phyloP scores from a whole-genome alignment of 176 grass and related monocot genomes.

The bread wheat (Triticum aestivum) region IWGSC_CS_RefSeq_v2.1 NC_057805.1:394797245-394797744 shows the following conservation, averaged over 20 bases:
- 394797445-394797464: neutral
- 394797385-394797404: neutral
- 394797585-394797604: too few species aligned
- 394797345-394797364: neutral
- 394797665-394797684: neutral
- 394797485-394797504: neutral
- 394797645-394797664: neutral
- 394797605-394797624: neutral
- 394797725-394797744: neutral
- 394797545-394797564: too few species aligned
- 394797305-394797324: conserved; percentile 43
- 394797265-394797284: neutral
- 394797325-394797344: conserved; percentile 24
- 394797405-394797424: neutral
- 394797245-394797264: neutral
- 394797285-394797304: conserved; percentile 14
- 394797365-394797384: neutral
- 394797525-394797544: neutral
- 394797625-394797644: neutral
- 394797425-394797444: neutral
- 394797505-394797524: neutral
- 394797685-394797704: neutral
- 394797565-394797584: too few species aligned
- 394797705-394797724: neutral
- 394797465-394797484: neutral